Conservation (phyloP, 2,329 filamentous ascomycete species). For the Paraphaeosphaeria sporulosa region DNA sequence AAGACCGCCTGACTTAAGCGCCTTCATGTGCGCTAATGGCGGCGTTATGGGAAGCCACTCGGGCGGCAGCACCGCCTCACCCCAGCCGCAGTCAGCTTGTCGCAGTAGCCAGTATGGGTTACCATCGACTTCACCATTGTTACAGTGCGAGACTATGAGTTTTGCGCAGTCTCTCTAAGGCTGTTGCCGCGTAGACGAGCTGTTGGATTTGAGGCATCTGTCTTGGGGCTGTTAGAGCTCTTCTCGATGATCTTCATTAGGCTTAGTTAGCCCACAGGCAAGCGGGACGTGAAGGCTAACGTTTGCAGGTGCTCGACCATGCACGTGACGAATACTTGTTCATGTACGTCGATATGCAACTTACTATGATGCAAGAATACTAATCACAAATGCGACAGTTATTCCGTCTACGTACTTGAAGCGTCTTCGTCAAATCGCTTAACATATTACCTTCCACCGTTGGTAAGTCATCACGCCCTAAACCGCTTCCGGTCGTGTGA, state of each 20-base stretch:
- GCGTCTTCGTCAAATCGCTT: conserved; percentile 57
- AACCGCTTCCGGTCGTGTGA: conserved; percentile 35
- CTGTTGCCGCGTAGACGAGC: not conserved
- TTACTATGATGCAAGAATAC: conserved; percentile 56
- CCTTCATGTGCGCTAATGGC: conserved; percentile 22
- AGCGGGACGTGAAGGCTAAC: conserved; percentile 47
- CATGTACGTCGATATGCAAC: conserved; percentile 62
- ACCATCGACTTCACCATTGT: conserved; percentile 2
- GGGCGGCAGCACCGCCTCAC: conserved; percentile 29
- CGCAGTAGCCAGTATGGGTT: conserved; percentile 7
- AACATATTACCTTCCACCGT: conserved; percentile 57
- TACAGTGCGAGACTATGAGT: not conserved
- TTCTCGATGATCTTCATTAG: not conserved
- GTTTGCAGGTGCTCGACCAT: conserved; percentile 64
- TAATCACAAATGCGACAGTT: conserved; percentile 62
- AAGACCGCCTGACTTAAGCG: conserved; percentile 12
- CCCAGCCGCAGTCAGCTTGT: conserved; percentile 24
- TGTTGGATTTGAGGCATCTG: not conserved
- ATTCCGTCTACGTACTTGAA: conserved; percentile 63
- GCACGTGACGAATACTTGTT: conserved; percentile 80
- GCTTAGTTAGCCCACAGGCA: conserved; percentile 5
- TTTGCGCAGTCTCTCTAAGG: not conserved
- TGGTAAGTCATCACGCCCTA: conserved; percentile 48
- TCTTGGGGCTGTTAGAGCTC: not conserved
- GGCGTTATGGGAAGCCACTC: conserved; percentile 22